phyloP scores from a whole-genome alignment of 192 early-diverging fungal genomes.

The Podila horticola region DNA sequence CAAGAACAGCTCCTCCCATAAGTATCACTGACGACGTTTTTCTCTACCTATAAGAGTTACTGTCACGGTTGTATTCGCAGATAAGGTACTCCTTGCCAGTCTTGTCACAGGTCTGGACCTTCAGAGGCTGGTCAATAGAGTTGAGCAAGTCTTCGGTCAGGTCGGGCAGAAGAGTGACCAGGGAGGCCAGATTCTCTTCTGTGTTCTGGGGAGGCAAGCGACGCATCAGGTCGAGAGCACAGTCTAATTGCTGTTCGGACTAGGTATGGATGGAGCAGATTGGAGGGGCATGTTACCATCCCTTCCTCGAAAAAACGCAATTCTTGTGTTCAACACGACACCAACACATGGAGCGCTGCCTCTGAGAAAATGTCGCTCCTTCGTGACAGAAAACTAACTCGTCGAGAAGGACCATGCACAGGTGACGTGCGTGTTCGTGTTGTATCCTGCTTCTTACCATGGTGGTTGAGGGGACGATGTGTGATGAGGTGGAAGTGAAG shows the following conservation, averaged over 20 bases:
- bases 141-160: conserved; percentile 92
- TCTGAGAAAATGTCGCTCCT: too few relatives aligned
- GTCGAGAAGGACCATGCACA: too few relatives aligned
- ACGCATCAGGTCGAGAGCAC: conserved; percentile 97
- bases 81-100: conserved; percentile 86
- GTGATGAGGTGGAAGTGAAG: too few relatives aligned
- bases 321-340: too few relatives aligned
- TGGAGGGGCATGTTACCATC: too few relatives aligned
- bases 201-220: conserved; percentile 93
- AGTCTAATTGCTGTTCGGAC: conserved; percentile 72
- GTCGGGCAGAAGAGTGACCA: conserved; percentile 86
- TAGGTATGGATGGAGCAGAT: not conserved
- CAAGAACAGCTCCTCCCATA: too few relatives aligned
- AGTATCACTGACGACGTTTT: not conserved
- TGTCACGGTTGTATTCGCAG: conserved; percentile 98
- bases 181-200: conserved; percentile 85
- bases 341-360: too few relatives aligned
- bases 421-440: too few relatives aligned
- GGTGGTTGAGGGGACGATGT: too few relatives aligned
- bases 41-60: conserved; percentile 85
- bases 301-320: too few relatives aligned
- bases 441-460: too few relatives aligned
- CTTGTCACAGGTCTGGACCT: conserved; percentile 72
- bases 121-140: conserved; percentile 93
- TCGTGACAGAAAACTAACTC: too few relatives aligned